Percentiles rank a stretch among this genome's conserved stretches.
Evolutionary conservation across 768 basidiomycete species (phyloP).

Genomic region (Suillus fuscotomentosus): DNA sequence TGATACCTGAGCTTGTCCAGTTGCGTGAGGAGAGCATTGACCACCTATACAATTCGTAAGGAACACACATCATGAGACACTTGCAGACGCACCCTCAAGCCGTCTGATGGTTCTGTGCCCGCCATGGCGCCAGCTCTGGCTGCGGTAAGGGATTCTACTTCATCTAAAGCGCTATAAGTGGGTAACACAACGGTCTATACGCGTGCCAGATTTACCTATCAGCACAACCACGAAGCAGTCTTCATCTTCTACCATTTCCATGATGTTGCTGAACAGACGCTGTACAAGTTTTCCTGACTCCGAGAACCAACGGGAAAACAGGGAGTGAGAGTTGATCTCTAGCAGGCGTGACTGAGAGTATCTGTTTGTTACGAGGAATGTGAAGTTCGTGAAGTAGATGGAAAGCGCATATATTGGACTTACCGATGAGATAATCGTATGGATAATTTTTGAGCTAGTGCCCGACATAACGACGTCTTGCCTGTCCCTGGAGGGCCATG

Average conservation of each 20-base stretch:
- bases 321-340: constrained; percentile 97
- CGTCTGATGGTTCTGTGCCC: constrained; percentile 95
- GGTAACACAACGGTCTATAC: constrained; percentile 1
- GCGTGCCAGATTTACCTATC: constrained; percentile 57
- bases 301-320: constrained; percentile 99
- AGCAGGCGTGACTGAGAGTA: constrained; percentile 86
- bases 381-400: constrained; percentile 1
- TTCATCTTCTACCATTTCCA: constrained; percentile 90
- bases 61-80: background rate
- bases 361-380: constrained; percentile 37
- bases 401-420: constrained; percentile 15
- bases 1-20: constrained; percentile 91
- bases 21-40: constrained; percentile 95
- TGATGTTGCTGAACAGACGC: constrained; percentile 84
- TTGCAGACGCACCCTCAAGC: constrained; percentile 64
- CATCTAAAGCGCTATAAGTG: constrained; percentile 53
- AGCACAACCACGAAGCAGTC: constrained; percentile 90
- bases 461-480: constrained; percentile 93
- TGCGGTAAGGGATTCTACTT: constrained; percentile 94
- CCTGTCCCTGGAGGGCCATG: constrained; percentile 98
- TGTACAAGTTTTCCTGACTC: constrained; percentile 99
- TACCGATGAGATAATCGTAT: constrained; percentile 86
- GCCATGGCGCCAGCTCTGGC: constrained; percentile 93
- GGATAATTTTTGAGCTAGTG: constrained; percentile 92
- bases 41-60: constrained; percentile 59